Evolutionary conservation across 1,139 yeast species (phyloP), one percentile per base, ranked within the genome.

Genomic region (Taphrina betulina): DNA sequence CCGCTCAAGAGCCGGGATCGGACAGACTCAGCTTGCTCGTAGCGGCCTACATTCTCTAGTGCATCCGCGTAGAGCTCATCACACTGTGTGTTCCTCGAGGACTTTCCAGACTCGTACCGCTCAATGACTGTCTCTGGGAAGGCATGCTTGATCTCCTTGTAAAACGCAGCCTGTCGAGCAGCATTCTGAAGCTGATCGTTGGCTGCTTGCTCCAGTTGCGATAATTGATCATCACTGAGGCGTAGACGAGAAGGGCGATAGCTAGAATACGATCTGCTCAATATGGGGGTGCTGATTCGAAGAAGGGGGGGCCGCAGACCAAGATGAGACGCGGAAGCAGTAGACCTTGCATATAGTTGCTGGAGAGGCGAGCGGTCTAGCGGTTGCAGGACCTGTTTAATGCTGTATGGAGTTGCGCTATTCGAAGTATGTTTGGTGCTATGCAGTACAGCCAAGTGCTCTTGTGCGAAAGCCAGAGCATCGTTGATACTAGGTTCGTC

Each of bases 81-180:
- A 71, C 96, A 85, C 62, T 85, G 95, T 1, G 80, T 76, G 58
- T 85, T 82, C 19, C 83, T 74, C 8, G 95, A 94, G 54, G 92
- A 87, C 5, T 95, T 95, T 0, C 94, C 85, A 3, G 95, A 83
- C 68, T 92, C 97, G 69, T 80, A 94, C 59, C 99, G 78, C 58
- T 94, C 85, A 5, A 89, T 89, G 5, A 92, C 96, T 57, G 92
- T 82, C 63, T 89, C 95, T 8, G 98, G 97, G 67, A 89, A 90
- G 70, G 85, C 85, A 52, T 90, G 78, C 57, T 79, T 79, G 63
- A 92, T 69, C 55, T 90, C 73, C 20, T 81, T 76, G 72, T 92
- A 92, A 65, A 92, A 90, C 58, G 80, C 83, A 1, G 94, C 89
- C 70, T 92, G 98, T 8, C 48, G 48, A 29, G 31, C 31, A n/a